Evolutionary conservation across 2,329 filamentous ascomycete species (phyloP).

Genomic region (Diplodia scrobiculata): DNA sequence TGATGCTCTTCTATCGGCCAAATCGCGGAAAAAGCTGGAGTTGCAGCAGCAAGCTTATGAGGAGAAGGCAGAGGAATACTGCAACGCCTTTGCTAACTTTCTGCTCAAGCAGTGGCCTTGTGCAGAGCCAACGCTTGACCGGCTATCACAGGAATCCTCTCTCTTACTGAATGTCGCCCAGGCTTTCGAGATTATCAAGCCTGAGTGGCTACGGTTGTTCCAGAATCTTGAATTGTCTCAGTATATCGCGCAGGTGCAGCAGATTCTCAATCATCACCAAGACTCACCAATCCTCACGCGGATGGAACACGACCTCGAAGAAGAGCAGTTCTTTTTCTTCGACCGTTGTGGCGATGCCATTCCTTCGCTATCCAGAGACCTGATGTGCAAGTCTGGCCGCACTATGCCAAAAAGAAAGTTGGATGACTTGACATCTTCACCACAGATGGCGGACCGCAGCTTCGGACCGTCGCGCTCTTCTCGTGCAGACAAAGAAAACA

Average conservation of each 20-base stretch:
- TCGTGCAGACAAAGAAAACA: neutral
- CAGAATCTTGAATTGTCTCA: conserved; percentile 52
- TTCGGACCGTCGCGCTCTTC: no score
- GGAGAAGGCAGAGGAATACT: conserved; percentile 36
- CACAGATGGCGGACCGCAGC: neutral
- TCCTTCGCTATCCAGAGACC: neutral
- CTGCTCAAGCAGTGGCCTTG: conserved; percentile 48
- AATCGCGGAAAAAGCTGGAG: conserved; percentile 31
- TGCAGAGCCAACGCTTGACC: conserved; percentile 31
- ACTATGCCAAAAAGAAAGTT: neutral
- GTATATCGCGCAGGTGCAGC: conserved; percentile 52
- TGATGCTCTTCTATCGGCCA: neutral
- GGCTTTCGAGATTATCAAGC: conserved; percentile 47
- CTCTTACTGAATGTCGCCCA: conserved; percentile 41
- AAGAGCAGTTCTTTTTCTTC: neutral
- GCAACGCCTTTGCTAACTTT: conserved; percentile 45
- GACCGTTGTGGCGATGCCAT: neutral
- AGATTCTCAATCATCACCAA: conserved; percentile 39
- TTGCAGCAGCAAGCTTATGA: conserved; percentile 32
- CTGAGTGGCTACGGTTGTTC: conserved; percentile 55
- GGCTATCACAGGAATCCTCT: neutral
- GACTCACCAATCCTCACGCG: neutral
- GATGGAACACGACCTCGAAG: neutral
- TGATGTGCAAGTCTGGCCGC: neutral
- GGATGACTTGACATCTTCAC: neutral